These are phyloP conservation scores for Hypoxylon sp. DNA, from an alignment of 2,329 filamentous ascomycete species.

Conservation along the genomic window DNA sequence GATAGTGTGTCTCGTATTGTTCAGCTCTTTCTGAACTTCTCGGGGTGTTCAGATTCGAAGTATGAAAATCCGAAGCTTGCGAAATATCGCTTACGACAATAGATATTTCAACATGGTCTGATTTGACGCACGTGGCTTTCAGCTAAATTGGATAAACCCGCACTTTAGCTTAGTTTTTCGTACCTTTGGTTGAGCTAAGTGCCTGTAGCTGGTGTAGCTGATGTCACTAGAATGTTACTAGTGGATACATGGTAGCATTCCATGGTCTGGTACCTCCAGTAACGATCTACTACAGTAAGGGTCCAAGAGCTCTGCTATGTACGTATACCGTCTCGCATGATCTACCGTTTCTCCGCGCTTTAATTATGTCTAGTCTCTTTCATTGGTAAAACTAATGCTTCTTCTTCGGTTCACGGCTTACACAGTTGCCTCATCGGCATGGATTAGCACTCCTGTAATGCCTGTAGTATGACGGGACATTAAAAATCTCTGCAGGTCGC, in stretches of 20 bases:
- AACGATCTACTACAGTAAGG: neutral
- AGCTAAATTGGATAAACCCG: slow-evolving; percentile 14
- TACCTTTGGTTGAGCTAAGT: neutral
- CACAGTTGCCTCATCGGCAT: slow-evolving; percentile 24
- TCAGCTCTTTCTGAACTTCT: slow-evolving; percentile 16
- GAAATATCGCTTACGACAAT: slow-evolving; percentile 31
- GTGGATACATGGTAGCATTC: slow-evolving; percentile 1
- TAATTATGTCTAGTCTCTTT: neutral
- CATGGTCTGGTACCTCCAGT: neutral
- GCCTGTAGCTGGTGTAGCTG: neutral
- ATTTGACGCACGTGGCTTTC: slow-evolving; percentile 34
- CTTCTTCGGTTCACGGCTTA: slow-evolving; percentile 15
- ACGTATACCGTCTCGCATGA: slow-evolving; percentile 3
- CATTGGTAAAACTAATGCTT: neutral
- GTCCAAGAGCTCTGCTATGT: neutral
- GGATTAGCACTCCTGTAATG: slow-evolving; percentile 22
- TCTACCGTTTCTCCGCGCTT: neutral
- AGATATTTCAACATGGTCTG: slow-evolving; percentile 24
- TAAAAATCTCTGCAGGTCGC: slow-evolving; percentile 31
- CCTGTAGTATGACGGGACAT: slow-evolving; percentile 26
- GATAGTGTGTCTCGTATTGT: slow-evolving; percentile 11
- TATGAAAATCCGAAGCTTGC: slow-evolving; percentile 16
- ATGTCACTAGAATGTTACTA: slow-evolving; percentile 9
- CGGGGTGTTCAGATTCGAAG: slow-evolving; percentile 8
- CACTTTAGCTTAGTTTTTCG: slow-evolving; percentile 6